Evolutionary conservation across 139 green algal species (phyloP).

Genomic region (Chlamydomonas incerta): DNA sequence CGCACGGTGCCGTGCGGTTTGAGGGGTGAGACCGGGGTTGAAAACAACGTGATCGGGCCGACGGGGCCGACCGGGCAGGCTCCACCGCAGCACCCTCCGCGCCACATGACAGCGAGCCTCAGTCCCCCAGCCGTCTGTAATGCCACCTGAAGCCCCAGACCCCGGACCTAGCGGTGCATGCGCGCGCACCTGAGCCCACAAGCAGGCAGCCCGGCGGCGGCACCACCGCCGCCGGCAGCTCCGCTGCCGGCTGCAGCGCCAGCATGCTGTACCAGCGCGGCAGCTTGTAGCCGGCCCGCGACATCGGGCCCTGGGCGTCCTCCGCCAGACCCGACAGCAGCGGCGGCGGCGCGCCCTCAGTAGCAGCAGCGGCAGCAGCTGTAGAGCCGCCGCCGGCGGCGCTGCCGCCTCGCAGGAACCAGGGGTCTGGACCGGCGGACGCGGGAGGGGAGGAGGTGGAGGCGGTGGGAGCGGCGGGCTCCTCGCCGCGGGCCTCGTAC

Average conservation of each 20-base stretch:
- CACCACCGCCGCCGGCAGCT: too few relatives aligned
- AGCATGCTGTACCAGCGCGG: neutral
- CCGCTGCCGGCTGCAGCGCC: too few relatives aligned
- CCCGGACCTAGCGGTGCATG: too few relatives aligned
- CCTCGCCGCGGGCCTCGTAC: neutral
- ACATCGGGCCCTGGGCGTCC: neutral
- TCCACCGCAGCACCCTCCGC: too few relatives aligned
- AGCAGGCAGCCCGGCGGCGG: constrained; percentile 6
- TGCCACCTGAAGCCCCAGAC: too few relatives aligned
- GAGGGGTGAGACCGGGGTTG: too few relatives aligned
- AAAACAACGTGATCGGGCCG: too few relatives aligned
- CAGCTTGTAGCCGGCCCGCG: neutral
- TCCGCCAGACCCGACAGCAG: constrained; percentile 1
- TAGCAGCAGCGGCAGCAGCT: neutral
- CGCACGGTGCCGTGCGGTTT: too few relatives aligned
- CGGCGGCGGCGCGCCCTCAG: neutral
- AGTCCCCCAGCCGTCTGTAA: too few relatives aligned
- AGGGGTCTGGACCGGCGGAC: neutral
- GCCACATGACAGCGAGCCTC: too few relatives aligned
- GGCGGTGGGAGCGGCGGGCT: neutral
- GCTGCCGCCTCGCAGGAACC: neutral
- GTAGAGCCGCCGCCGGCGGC: neutral
- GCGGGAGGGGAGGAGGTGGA: neutral
- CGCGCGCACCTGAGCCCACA: neutral
- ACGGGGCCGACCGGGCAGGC: too few relatives aligned